Percentiles rank a stretch among this genome's conserved stretches.
Conservation (phyloP, 257 asterid genomes). For the Hygrophila difformis region DNA sequence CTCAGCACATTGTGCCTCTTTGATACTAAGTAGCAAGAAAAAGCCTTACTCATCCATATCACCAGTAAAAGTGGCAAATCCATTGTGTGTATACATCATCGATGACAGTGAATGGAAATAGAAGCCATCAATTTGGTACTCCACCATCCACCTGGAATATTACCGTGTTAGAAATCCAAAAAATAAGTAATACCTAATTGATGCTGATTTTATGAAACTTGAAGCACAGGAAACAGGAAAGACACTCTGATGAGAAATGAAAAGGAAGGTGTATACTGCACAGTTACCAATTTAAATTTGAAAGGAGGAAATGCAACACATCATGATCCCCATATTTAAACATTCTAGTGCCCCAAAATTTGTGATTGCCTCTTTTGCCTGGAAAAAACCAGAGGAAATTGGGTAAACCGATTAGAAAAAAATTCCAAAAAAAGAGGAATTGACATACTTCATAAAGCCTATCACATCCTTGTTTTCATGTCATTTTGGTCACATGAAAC, state of each 20-base stretch:
- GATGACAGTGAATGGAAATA: slow-evolving; percentile 91
- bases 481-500: too few species aligned
- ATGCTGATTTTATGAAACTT: background rate
- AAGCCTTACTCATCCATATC: slow-evolving; percentile 87
- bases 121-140: slow-evolving; percentile 92
- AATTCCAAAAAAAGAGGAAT: too few species aligned
- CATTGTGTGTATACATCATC: slow-evolving; percentile 96
- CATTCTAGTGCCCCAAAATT: slow-evolving; percentile 99
- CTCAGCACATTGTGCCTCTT: too few species aligned
- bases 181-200: background rate
- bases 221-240: slow-evolving; percentile 12
- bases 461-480: too few species aligned
- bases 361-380: slow-evolving; percentile 97
- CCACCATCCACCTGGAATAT: slow-evolving; percentile 86
- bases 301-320: slow-evolving; percentile 94
- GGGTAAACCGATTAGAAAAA: slow-evolving; percentile 5
- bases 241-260: slow-evolving; percentile 13
- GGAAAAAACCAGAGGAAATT: slow-evolving; percentile 20
- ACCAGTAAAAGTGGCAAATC: slow-evolving; percentile 89
- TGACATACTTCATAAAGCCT: too few species aligned
- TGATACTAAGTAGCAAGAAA: background rate
- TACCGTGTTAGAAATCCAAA: slow-evolving; percentile 10
- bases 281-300: slow-evolving; percentile 87
- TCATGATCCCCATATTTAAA: slow-evolving; percentile 89
- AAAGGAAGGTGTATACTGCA: slow-evolving; percentile 13